Percentiles rank a stretch among this genome's conserved stretches.
Conservation (phyloP, 2,329 filamentous ascomycete genomes). For the Microdochium trichocladiopsis region DNA sequence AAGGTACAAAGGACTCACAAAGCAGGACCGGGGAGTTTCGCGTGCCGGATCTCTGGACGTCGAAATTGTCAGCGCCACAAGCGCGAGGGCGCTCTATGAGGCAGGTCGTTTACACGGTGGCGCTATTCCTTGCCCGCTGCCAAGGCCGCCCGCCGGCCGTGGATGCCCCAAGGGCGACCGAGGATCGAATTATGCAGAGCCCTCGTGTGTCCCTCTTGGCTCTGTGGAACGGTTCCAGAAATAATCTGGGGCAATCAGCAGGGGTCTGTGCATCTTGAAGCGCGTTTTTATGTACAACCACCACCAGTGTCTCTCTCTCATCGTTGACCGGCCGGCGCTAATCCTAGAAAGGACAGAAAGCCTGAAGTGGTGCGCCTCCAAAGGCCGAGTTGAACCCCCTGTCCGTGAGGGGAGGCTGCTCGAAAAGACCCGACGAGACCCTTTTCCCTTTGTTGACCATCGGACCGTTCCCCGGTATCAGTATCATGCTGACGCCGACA, state of each 20-base stretch:
- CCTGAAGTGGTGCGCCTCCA: background rate
- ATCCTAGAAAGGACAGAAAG: background rate
- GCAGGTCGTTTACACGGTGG: background rate
- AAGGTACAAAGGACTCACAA: too few species aligned
- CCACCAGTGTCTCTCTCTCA: too few species aligned
- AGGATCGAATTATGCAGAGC: background rate
- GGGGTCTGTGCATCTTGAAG: background rate
- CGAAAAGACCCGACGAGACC: too few species aligned
- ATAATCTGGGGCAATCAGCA: background rate
- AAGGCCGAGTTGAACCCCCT: background rate
- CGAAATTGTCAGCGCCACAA: background rate
- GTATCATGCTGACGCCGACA: too few species aligned
- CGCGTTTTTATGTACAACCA: too few species aligned
- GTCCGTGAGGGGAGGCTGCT: background rate
- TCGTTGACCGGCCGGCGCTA: background rate
- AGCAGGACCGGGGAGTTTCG: background rate
- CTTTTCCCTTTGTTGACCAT: too few species aligned
- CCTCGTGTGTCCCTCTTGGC: background rate
- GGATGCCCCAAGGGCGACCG: background rate
- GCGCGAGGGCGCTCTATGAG: background rate
- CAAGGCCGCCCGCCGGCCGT: background rate
- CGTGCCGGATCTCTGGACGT: background rate
- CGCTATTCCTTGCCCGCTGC: background rate
- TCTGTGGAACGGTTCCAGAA: background rate
- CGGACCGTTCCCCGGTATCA: too few species aligned